Percentiles rank a stretch among this genome's conserved stretches.
Conservation (phyloP, 257 asterid species). For the Solanum ahanhuiri region DNA sequence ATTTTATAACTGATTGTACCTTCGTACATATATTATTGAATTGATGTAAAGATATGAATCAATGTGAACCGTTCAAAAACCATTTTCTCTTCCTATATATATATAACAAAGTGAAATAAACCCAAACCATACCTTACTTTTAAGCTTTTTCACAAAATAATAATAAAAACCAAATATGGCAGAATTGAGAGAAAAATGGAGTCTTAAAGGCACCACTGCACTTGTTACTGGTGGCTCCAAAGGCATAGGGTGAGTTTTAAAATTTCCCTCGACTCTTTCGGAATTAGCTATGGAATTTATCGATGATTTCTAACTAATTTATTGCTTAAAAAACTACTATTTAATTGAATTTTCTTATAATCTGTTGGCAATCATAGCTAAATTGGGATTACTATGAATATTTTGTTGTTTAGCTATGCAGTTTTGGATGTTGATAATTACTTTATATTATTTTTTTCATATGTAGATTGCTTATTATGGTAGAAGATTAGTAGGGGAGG, state of each 20-base stretch:
- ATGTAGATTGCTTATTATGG: too few relatives aligned
- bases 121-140: background rate
- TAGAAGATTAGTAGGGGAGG: too few relatives aligned
- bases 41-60: too few relatives aligned
- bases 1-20: too few relatives aligned
- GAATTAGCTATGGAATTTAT: too few relatives aligned
- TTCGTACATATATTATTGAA: too few relatives aligned
- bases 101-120: background rate
- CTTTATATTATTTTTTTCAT: too few relatives aligned
- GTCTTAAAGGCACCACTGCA: background rate
- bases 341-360: background rate
- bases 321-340: background rate
- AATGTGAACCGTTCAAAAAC: background rate
- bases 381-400: background rate
- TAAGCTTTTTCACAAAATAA: background rate
- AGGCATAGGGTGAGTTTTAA: background rate
- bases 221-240: background rate
- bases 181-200: background rate
- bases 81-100: background rate
- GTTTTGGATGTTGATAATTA: background rate
- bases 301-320: background rate
- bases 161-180: background rate
- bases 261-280: background rate
- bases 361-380: background rate
- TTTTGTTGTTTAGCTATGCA: background rate